phyloP scores from a whole-genome alignment of 805 yeast species.

The Wickerhamiella occidentalis region DNA sequence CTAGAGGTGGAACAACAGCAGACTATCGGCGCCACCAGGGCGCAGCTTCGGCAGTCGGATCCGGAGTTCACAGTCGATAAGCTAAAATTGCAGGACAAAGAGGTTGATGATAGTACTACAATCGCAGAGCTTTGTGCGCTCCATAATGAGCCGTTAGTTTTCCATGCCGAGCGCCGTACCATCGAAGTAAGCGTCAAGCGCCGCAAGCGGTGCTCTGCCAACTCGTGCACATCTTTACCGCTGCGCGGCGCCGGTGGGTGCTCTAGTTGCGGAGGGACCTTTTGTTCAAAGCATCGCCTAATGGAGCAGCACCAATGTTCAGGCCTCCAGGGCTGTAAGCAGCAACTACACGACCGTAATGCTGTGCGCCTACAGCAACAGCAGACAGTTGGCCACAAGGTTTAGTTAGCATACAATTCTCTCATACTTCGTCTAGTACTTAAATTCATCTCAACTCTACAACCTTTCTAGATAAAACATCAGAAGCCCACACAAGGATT shows the following conservation, averaged over 20 bases:
- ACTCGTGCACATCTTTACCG: conserved; percentile 51
- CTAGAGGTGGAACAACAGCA: conserved; percentile 22
- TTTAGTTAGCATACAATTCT: conserved; percentile 27
- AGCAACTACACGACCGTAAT: conserved; percentile 69
- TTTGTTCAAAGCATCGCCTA: conserved; percentile 75
- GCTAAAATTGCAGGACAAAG: conserved; percentile 22
- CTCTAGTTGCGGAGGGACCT: conserved; percentile 69
- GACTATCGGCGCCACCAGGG: conserved; percentile 27
- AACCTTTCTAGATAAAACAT: no score
- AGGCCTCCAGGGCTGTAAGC: conserved; percentile 70
- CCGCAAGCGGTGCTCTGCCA: conserved; percentile 39
- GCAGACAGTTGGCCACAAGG: conserved; percentile 68
- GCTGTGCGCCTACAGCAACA: conserved; percentile 74
- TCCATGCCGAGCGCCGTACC: conserved; percentile 23
- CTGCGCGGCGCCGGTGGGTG: conserved; percentile 66
- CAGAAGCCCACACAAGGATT: no score
- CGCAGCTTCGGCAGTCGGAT: conserved; percentile 24
- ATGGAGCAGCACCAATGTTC: conserved; percentile 74
- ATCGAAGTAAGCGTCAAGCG: conserved; percentile 27
- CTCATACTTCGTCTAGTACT: not conserved
- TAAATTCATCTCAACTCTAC: not conserved
- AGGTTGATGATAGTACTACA: conserved; percentile 26
- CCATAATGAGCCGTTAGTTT: conserved; percentile 23
- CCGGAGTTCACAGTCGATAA: conserved; percentile 23
- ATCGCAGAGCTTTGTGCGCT: conserved; percentile 23